Base-by-base conservation (phyloP, 2,329 filamentous ascomycete species). In the Phaeosphaeriaceae sp. region DNA sequence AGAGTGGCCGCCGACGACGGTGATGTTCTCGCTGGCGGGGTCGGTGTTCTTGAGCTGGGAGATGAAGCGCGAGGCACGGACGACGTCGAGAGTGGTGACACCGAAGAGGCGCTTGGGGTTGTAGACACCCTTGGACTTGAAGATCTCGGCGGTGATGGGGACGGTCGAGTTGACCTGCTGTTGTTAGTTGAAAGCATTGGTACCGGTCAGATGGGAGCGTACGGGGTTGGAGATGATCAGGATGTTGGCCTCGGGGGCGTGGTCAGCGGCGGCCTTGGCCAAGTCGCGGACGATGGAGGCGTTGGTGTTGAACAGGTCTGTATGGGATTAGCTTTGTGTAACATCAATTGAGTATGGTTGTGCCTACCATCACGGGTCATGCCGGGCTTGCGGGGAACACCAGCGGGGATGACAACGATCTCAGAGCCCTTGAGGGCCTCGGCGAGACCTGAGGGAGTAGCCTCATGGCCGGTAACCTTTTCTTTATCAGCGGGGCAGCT, bases 241-340 rank as follows among this genome's bases (percentile, higher is more conserved):
- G 81, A 98, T 87, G 85, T 97, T 97, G 82, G 95, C 95, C 67
- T 97, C 87, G 76, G 95, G 95, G 78, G 90, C 88, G 72, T 92
- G 88, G 77, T 97, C 89, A 77, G 95, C 95, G 78, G 89, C 89
- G 75, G 93, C 94, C 89, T 97, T 97, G 84, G 94, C 94, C 69
- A 99, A 89, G 83, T 98, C 95, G 78, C 94, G 94, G 80, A 99
- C 95, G 81, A 99, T 99, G 80, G 93, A 97, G 82, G 95, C 95
- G 83, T 99, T 99, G 88, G 94, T 99, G 90, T 98, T 98, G 93
- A 99, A 99, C 68, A 99, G 91, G 81, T 99, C 94, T 89, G 59
- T 23, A n/a, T 11, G 47, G 32, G 6, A 55, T 72, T 48, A 73
- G 60, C 46, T 23, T 23, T 32, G 44, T 47, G 42, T 9, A 26